Evolutionary conservation across 2,329 filamentous ascomycete species (phyloP).

Genomic region (Colletotrichum simmondsii): DNA sequence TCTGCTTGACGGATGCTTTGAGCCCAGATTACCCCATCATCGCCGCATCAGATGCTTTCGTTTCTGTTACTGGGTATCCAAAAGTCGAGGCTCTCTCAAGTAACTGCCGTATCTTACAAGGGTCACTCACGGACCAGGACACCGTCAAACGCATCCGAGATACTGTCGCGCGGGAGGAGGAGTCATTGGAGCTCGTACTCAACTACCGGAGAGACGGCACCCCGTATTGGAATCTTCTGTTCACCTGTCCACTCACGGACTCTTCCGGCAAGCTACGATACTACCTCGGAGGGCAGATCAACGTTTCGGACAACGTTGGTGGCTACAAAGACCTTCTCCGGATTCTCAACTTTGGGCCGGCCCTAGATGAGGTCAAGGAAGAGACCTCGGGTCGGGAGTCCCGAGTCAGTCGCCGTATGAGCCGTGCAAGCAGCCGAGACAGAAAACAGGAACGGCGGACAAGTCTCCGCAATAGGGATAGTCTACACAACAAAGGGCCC

Average conservation of each 20-base stretch:
- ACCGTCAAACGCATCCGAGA: conserved; percentile 53
- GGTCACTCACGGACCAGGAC: conserved; percentile 54
- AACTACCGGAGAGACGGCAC: conserved; percentile 62
- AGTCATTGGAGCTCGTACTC: conserved; percentile 60
- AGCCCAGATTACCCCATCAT: conserved; percentile 61
- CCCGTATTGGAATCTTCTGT: conserved; percentile 68
- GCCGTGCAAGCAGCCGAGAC: conserved; percentile 26
- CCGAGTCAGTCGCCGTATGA: conserved; percentile 21
- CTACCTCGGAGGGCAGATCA: conserved; percentile 67
- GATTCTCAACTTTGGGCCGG: conserved; percentile 53
- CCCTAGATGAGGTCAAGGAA: conserved; percentile 25
- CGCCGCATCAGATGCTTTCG: conserved; percentile 62
- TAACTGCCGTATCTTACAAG: conserved; percentile 63
- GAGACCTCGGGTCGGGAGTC: conserved; percentile 18
- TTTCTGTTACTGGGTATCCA: conserved; percentile 60
- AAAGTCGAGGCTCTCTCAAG: conserved; percentile 58
- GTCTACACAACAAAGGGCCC: conserved; percentile 37
- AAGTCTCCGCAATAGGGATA: conserved; percentile 31
- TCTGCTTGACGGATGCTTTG: conserved; percentile 65
- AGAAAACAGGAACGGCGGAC: conserved; percentile 29
- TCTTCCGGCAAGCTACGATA: conserved; percentile 58
- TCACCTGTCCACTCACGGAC: conserved; percentile 62
- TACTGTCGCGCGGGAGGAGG: conserved; percentile 53
- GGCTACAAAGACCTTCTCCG: conserved; percentile 61
- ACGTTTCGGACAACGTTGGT: conserved; percentile 65